Evolutionary conservation across 805 yeast genomes (phyloP), one percentile per base, ranked within the genome.

Genomic region (Yarrowia sp.): DNA sequence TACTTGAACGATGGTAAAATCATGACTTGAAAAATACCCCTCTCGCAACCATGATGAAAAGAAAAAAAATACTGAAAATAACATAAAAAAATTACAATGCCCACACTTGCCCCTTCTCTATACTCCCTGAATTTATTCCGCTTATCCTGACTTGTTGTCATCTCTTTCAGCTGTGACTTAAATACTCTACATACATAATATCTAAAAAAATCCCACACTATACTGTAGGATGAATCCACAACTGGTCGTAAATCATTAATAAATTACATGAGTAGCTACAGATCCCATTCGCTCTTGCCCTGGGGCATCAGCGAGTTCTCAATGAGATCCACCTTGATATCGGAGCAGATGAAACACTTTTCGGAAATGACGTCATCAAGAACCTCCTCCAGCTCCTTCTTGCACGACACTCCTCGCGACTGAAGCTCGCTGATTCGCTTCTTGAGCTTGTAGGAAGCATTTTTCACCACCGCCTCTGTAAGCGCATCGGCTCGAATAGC

Each of bases 401-500:
- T 65, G 69, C 48, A 54, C 69, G 71, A 65, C 71, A 73, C 21
- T 68, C 68, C 38, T 9, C 51, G 38, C 70, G 70, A 33, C 66
- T 83, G 84, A 44, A 86, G 76, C 62, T 79, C 81, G 65, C 84
- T 85, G 65, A 89, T 82, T 33, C 83, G 78, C 71, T 83, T 85
- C 72, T 87, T 86, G 61, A 87, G 80, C 41, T 84, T 80, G 72
- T 86, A 87, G 68, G 90, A 91, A 48, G 85, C 85, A 32, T 88
- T 85, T 36, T 79, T 78, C 62, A 87, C 72, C 35, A 88, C 83
- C 40, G 78, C 78, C 65, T 83, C 82, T 7, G 88, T 83, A n/a
- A 91, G 74, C 77, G 99, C 95, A 72, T 92, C 97, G 61, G 86
- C 86, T 72, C 95, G 98, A 76, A 90, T 89, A 5, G 90, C 84